Evolutionary conservation across 2,329 filamentous ascomycete genomes (phyloP), one percentile per base, ranked within the genome.

Genomic region (Pseudogymnoascus sp.): DNA sequence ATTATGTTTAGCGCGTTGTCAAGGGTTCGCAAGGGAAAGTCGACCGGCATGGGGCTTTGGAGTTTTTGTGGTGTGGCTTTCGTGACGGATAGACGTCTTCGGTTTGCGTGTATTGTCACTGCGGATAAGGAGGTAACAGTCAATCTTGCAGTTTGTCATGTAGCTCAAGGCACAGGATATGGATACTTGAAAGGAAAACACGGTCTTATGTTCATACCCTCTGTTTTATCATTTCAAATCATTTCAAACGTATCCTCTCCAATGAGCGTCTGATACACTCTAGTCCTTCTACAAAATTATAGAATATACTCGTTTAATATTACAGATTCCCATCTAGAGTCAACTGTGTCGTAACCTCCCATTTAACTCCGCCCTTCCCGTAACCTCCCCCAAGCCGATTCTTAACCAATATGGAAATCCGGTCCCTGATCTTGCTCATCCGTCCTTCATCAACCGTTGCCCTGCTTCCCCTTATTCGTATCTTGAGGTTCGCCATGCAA

Each of bases 331-430:
- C 66, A 63, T 73, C 72, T 40, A 69, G 37, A 25, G 67, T 69
- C 72, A 91, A 86, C 77, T 97, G 91, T 61, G 95, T 81, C 56
- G 90, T 95, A 12, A 97, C 91, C 77, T 99, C 94, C 94, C 94
- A 99, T 70, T 87, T 87, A 72, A 94, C 81, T 38, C 87, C 89
- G 4, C 89, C 89, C 47, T 84, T 83, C 7, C 92, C 92, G 74
- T 96, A 96, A 1, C 90, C 91, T 65, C 93, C 93, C 4, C 92
- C 92, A 6, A 99, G 78, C 33, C 91, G 82, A 71, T 94, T 95
- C 74, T 90, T 88, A 61, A 99, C 86, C 70, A 97, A 77, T 64
- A 87, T 88, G 14, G 84, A 82, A 60, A 97, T 84, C 53, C 90
- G 86, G 66, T 89, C 87, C 64, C 92, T 84, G 67, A 97, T 76